Percentiles rank a stretch among this genome's conserved stretches.
phyloP scores from a whole-genome alignment of 1,284 basidiomycete species.

The Cystobasidium pallidum region DNA sequence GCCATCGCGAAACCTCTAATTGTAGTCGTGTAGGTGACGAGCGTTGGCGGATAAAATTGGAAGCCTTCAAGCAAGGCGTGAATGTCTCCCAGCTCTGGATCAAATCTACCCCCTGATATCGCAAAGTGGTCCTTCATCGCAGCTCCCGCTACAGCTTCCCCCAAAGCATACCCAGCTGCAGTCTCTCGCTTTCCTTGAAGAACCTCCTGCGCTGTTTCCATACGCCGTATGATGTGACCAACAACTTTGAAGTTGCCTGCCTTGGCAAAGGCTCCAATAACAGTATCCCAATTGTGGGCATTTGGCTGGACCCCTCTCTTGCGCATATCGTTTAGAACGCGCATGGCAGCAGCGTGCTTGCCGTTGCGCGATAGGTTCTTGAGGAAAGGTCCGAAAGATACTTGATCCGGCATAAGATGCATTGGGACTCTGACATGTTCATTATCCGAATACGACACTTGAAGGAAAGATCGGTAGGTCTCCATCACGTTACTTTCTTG shows the following conservation, averaged over 20 bases:
- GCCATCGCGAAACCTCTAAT: slow-evolving; percentile 27
- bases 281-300: slow-evolving; percentile 32
- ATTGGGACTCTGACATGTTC: not conserved
- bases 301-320: slow-evolving; percentile 24
- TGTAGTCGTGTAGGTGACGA: slow-evolving; percentile 33
- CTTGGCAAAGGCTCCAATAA: slow-evolving; percentile 23
- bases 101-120: not conserved
- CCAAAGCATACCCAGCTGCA: not conserved
- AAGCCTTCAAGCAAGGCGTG: slow-evolving; percentile 3
- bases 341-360: not conserved
- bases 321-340: slow-evolving; percentile 31
- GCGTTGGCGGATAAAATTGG: slow-evolving; percentile 14
- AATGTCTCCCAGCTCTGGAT: not conserved
- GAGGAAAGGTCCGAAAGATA: slow-evolving; percentile 23
- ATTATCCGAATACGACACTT: not conserved
- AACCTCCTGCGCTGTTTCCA: slow-evolving; percentile 18
- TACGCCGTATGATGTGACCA: slow-evolving; percentile 14
- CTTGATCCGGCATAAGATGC: slow-evolving; percentile 21
- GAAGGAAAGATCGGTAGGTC: slow-evolving; percentile 29
- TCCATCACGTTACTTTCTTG: not conserved
- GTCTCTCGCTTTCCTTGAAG: not conserved
- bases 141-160: not conserved
- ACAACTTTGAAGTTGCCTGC: slow-evolving; percentile 19
- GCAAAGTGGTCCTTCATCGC: not conserved
- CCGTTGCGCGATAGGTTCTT: not conserved